These are phyloP conservation scores for Ophidiomyces ophidiicola DNA, from an alignment of 2,329 filamentous ascomycete species.

Conservation along the genomic window DNA sequence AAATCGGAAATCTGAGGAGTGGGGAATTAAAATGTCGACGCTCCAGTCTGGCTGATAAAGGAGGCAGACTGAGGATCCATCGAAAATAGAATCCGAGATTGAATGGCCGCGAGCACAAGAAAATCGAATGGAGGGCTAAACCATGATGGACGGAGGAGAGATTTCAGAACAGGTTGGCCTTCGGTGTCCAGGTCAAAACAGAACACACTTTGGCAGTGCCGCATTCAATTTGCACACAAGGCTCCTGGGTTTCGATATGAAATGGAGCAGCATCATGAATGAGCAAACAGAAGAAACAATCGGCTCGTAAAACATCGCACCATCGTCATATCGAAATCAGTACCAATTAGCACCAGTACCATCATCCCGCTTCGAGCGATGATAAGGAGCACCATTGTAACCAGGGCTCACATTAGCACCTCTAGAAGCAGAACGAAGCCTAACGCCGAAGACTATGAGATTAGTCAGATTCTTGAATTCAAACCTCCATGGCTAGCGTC, in stretches of 20 bases:
- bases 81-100: slow-evolving; percentile 10
- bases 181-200: slow-evolving; percentile 7
- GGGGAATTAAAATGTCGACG: slow-evolving; percentile 1
- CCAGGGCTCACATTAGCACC: slow-evolving; percentile 42
- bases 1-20: slow-evolving; percentile 5
- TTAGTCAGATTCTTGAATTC: slow-evolving; percentile 67
- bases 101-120: slow-evolving; percentile 11
- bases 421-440: slow-evolving; percentile 73
- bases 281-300: slow-evolving; percentile 6
- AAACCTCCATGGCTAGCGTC: slow-evolving; percentile 62
- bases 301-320: slow-evolving; percentile 16
- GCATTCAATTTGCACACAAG: slow-evolving; percentile 10
- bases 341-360: slow-evolving; percentile 40
- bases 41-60: slow-evolving; percentile 12
- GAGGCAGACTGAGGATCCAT: slow-evolving; percentile 18
- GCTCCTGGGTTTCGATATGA: slow-evolving; percentile 11
- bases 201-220: slow-evolving; percentile 9
- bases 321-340: slow-evolving; percentile 28
- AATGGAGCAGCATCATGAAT: slow-evolving; percentile 11
- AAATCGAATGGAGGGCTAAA: slow-evolving; percentile 10
- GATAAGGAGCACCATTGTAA: slow-evolving; percentile 33
- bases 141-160: slow-evolving; percentile 15
- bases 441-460: slow-evolving; percentile 71
- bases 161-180: slow-evolving; percentile 14
- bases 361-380: slow-evolving; percentile 44